phyloP scores from a whole-genome alignment of 345 rosid genomes.

The Euphorbia pulcherrima region DNA sequence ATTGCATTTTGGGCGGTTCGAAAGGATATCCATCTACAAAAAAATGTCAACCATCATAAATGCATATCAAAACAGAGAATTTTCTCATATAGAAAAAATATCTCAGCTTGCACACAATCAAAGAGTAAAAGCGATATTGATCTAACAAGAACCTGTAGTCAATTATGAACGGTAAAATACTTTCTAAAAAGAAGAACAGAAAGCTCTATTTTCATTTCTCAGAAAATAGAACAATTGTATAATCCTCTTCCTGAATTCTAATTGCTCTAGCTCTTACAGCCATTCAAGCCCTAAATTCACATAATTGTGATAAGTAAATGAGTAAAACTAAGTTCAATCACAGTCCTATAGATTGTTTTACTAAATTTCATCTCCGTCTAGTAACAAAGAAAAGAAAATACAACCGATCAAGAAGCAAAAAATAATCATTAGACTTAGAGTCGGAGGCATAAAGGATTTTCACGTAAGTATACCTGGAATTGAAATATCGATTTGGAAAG shows the following conservation, averaged over 20 bases:
- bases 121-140: not conserved
- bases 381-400: not conserved
- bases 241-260: not conserved
- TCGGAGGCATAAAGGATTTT: not conserved
- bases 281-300: not conserved
- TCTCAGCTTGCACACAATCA: not conserved
- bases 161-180: not conserved
- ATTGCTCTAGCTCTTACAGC: not conserved
- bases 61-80: slow-evolving; percentile 1
- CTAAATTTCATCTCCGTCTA: not conserved
- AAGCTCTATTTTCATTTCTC: not conserved
- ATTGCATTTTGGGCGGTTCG: slow-evolving; percentile 99
- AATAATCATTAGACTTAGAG: not conserved
- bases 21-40: slow-evolving; percentile 96
- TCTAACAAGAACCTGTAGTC: not conserved
- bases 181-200: not conserved
- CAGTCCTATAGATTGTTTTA: not conserved
- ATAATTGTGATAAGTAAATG: too few relatives aligned
- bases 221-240: not conserved
- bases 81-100: not conserved
- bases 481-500: slow-evolving; percentile 76
- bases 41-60: slow-evolving; percentile 16
- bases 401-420: not conserved
- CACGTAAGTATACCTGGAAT: slow-evolving; percentile 47
- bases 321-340: not conserved